Base-by-base conservation (phyloP, 75 land plant species). In the Pseudotsuga menziesii region DNA sequence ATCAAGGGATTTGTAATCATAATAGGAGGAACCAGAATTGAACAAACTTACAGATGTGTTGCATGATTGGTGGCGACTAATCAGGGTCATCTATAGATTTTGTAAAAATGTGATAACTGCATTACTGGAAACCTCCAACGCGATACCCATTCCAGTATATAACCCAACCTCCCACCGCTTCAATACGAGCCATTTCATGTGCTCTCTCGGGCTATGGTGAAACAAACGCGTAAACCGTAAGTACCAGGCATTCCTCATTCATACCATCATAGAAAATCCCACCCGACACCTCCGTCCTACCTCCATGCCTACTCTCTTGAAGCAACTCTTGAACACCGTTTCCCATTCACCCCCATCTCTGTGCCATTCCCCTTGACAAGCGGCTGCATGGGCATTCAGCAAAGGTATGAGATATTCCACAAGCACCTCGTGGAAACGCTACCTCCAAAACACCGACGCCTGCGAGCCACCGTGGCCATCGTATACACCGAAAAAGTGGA, bases 71-170 rank as follows among this genome's bases (percentile, higher is more conserved):
- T n/a, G n/a, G n/a, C n/a, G n/a, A n/a, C n/a, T n/a, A n/a, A n/a
- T n/a, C n/a, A n/a, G n/a, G n/a, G n/a, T n/a, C n/a, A n/a, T n/a
- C n/a, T n/a, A n/a, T n/a, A n/a, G n/a, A n/a, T n/a, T n/a, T n/a
- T n/a, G n/a, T n/a, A n/a, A n/a, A n/a, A n/a, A n/a, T n/a, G n/a
- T n/a, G n/a, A n/a, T n/a, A n/a, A n/a, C n/a, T n/a, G n/a, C n/a
- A n/a, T n/a, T n/a, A n/a, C n/a, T n/a, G 90, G 48, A 89, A 88
- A 15, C 91, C 94, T 29, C 80, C 69, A 3, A 92, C 88, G 48
- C 94, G 84, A 75, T 89, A 77, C 23, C 91, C 91, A 56, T 84
- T 79, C 92, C 92, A 92, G 73, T 85, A 79, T 54, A 92, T 85
- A 58, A 92, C 90, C 80, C 77, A 84, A 15, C 94, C 94, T 61